Evolutionary conservation across 192 early-diverging fungal genomes (phyloP).

Genomic region (Podila epigama): DNA sequence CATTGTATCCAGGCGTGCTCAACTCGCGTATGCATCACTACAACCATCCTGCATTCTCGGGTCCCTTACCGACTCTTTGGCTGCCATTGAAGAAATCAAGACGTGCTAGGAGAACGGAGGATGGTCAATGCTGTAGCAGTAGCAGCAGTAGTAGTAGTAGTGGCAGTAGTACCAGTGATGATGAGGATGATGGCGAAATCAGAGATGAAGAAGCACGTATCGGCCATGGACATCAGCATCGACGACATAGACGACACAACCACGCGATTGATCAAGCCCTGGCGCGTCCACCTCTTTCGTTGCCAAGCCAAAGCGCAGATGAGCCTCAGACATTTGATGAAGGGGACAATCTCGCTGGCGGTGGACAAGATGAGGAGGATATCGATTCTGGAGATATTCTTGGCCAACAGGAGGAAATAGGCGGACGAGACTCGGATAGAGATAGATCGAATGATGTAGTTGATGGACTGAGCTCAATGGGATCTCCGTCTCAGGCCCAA

Average conservation of each 20-base stretch:
- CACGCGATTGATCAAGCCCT: too few species aligned
- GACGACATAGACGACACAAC: neutral
- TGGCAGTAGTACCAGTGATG: too few species aligned
- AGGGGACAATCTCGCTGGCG: conserved; percentile 40
- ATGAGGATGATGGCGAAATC: neutral
- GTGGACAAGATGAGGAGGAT: conserved; percentile 40
- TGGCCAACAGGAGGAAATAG: neutral
- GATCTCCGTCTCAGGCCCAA: neutral
- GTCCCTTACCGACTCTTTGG: conserved; percentile 75
- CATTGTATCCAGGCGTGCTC: conserved; percentile 72
- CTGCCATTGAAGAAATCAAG: conserved; percentile 61
- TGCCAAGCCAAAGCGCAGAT: neutral
- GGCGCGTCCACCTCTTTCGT: too few species aligned
- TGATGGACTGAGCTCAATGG: conserved; percentile 14
- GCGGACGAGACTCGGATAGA: neutral
- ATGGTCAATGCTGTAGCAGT: too few species aligned
- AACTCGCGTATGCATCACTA: conserved; percentile 77
- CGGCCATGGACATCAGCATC: neutral
- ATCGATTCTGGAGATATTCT: neutral
- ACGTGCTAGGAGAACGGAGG: neutral
- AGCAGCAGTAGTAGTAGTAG: too few species aligned
- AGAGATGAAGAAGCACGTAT: conserved; percentile 7
- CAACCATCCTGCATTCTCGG: conserved; percentile 70
- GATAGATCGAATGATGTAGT: conserved; percentile 21
- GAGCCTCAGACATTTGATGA: conserved; percentile 20